Percentiles rank a stretch among this genome's conserved stretches.
Evolutionary conservation across 768 basidiomycete genomes (phyloP).

Genomic region (Piloderma croceum): DNA sequence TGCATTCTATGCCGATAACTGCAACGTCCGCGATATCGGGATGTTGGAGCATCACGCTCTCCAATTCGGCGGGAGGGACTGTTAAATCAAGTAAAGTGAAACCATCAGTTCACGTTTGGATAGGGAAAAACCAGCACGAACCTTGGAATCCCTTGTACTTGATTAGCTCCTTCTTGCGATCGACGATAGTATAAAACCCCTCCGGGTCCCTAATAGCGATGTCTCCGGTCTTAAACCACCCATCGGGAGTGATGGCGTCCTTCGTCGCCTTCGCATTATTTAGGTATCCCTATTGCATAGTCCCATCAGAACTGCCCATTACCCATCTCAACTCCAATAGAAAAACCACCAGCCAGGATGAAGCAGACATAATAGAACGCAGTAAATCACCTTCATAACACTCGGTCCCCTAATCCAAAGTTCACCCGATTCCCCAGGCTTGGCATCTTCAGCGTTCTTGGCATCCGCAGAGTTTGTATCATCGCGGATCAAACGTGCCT

Average conservation of each 20-base stretch:
- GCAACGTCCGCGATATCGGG: constrained; percentile 73
- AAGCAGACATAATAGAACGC: constrained; percentile 37
- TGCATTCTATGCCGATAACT: constrained; percentile 70
- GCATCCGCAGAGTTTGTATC: too few relatives aligned
- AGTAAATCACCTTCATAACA: constrained; percentile 61
- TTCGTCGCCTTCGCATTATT: constrained; percentile 67
- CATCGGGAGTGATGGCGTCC: constrained; percentile 48
- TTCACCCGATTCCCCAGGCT: constrained; percentile 62
- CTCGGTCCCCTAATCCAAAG: constrained; percentile 75
- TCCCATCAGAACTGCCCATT: too few relatives aligned
- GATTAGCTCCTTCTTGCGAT: constrained; percentile 69
- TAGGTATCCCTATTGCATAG: constrained; percentile 77
- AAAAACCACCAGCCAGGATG: constrained; percentile 91
- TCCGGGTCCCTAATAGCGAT: constrained; percentile 61
- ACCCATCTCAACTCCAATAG: too few relatives aligned
- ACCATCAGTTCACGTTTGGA: not conserved
- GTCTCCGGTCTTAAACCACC: not conserved
- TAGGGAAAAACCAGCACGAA: constrained; percentile 19
- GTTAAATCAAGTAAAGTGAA: constrained; percentile 1
- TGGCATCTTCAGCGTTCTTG: constrained; percentile 44
- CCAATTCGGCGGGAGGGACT: constrained; percentile 87
- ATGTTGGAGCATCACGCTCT: constrained; percentile 68
- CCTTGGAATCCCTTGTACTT: constrained; percentile 86
- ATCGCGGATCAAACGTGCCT: constrained; percentile 65
- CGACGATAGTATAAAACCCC: constrained; percentile 72